Percentiles rank a stretch among this genome's conserved stretches.
Evolutionary conservation across 306 rosid species (phyloP).

Genomic region (Citrullus mucosospermus): DNA sequence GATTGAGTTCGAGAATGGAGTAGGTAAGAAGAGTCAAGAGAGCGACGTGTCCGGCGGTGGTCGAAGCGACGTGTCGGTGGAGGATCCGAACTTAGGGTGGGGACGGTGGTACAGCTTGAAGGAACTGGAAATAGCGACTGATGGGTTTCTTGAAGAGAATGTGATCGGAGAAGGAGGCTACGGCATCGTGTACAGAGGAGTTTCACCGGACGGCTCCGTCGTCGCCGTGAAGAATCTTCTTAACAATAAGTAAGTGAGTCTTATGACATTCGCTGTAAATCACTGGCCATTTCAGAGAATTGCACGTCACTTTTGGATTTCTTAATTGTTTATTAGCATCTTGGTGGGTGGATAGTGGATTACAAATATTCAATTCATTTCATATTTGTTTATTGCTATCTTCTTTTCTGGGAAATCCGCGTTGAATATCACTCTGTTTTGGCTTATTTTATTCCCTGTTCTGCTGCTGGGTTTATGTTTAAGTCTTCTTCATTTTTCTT

Average conservation of each 20-base stretch:
- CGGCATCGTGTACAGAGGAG: constrained; percentile 75
- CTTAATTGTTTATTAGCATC: not conserved
- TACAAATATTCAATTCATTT: not conserved
- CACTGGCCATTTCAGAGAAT: not conserved
- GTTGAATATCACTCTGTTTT: not conserved
- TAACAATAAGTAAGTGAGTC: constrained; percentile 70
- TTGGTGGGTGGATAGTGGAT: constrained; percentile 6
- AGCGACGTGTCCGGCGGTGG: constrained; percentile 36
- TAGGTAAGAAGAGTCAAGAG: constrained; percentile 21
- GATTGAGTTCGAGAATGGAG: constrained; percentile 16
- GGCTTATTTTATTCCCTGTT: not conserved
- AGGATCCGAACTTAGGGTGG: constrained; percentile 68
- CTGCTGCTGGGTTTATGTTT: not conserved
- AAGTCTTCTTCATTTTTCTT: not conserved
- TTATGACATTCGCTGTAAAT: not conserved
- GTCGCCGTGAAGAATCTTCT: constrained; percentile 93
- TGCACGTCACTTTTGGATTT: not conserved
- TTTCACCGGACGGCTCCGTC: constrained; percentile 54
- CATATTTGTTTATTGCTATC: not conserved
- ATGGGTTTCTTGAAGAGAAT: constrained; percentile 52
- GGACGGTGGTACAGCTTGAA: constrained; percentile 78
- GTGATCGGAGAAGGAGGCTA: constrained; percentile 97
- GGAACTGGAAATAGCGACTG: constrained; percentile 68
- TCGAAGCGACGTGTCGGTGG: constrained; percentile 35
- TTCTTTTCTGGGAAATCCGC: not conserved